Evolutionary conservation across 352 stramenopile species (phyloP).

Genomic region (Phytophthora meadii): DNA sequence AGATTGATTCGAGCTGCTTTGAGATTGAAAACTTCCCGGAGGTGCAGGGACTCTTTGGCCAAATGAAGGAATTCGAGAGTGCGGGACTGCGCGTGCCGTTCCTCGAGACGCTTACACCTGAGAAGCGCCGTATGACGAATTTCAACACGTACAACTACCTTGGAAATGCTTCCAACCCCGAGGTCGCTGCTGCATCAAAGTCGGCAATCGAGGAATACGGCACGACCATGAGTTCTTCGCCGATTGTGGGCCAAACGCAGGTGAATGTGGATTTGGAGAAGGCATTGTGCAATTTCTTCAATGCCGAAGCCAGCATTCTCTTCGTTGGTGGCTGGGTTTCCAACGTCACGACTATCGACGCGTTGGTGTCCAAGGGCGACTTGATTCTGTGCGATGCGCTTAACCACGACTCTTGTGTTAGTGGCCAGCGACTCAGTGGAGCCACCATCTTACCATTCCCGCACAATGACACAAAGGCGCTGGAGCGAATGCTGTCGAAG

Average conservation of each 20-base stretch:
- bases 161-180: conserved; percentile 67
- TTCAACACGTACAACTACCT: conserved; percentile 91
- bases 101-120: conserved; percentile 71
- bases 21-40: conserved; percentile 74
- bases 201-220: conserved; percentile 74
- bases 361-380: conserved; percentile 73
- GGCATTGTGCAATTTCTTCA: conserved; percentile 70
- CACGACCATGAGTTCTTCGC: conserved; percentile 83
- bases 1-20: conserved; percentile 74
- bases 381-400: conserved; percentile 82
- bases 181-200: conserved; percentile 62
- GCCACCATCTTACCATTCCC: conserved; percentile 83
- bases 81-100: conserved; percentile 76
- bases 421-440: conserved; percentile 72
- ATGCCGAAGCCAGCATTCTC: conserved; percentile 59
- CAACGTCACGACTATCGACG: conserved; percentile 82
- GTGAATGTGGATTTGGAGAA: conserved; percentile 77
- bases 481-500: conserved; percentile 77
- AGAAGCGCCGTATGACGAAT: conserved; percentile 81
- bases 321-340: conserved; percentile 81
- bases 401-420: conserved; percentile 86
- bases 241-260: conserved; percentile 79
- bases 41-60: conserved; percentile 60
- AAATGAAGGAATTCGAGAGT: conserved; percentile 80
- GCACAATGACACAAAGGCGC: conserved; percentile 75